phyloP scores from a whole-genome alignment of 2,329 filamentous ascomycete species.

The Penicillium sp. region DNA sequence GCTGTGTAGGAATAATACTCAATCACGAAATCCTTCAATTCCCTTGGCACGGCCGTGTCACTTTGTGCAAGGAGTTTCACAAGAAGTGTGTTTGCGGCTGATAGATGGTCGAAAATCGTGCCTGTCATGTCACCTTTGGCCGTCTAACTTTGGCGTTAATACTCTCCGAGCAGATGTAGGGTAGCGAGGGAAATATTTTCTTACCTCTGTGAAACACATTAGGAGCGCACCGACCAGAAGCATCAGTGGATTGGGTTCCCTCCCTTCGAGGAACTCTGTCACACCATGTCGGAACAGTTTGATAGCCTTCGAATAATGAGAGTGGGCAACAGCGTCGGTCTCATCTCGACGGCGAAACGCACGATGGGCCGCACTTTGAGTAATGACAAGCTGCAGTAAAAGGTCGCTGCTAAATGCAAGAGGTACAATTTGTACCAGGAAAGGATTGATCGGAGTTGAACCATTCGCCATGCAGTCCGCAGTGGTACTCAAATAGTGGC shows the following conservation, averaged over 20 bases:
- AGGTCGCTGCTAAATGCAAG: constrained; percentile 53
- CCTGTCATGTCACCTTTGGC: constrained; percentile 52
- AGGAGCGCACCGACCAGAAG: constrained; percentile 52
- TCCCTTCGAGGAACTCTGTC: constrained; percentile 36
- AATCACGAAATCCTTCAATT: constrained; percentile 51
- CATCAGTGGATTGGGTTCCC: constrained; percentile 40
- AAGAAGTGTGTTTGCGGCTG: constrained; percentile 50
- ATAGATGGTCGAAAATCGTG: constrained; percentile 52
- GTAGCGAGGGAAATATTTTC: constrained; percentile 1
- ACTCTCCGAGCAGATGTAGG: neutral
- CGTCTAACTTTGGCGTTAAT: constrained; percentile 29
- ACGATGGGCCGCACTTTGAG: constrained; percentile 44
- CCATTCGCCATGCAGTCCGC: constrained; percentile 55
- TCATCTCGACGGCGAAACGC: constrained; percentile 36
- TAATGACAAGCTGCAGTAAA: constrained; percentile 52
- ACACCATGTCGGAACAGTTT: constrained; percentile 34
- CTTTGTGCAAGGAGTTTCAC: constrained; percentile 41
- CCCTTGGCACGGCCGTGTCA: constrained; percentile 37
- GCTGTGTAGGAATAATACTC: constrained; percentile 57
- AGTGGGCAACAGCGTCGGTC: constrained; percentile 33
- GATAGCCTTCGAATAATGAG: constrained; percentile 36
- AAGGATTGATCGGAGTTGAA: constrained; percentile 52
- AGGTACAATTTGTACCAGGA: constrained; percentile 52
- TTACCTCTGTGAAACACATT: constrained; percentile 54
- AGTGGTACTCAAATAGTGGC: constrained; percentile 52